Conservation (phyloP, 495 filamentous ascomycete genomes). For the Umbilicaria muhlenbergii region DNA sequence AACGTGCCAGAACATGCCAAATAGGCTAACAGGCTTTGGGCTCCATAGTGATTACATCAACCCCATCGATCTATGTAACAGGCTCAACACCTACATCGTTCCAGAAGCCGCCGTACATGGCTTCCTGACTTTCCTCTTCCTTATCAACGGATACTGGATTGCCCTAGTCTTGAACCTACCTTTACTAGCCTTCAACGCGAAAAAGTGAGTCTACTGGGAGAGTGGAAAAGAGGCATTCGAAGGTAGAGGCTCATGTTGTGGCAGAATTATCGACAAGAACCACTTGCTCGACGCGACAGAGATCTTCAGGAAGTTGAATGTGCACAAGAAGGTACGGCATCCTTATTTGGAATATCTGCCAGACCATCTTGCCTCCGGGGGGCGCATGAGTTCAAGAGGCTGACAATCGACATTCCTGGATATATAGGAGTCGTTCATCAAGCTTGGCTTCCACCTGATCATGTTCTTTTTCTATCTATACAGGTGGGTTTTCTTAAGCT, state of each 20-base stretch:
- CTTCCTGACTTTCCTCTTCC: conserved; percentile 84
- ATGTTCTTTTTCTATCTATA: conserved; percentile 99
- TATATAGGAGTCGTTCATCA: conserved; percentile 89
- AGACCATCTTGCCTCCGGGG: background rate
- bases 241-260: conserved; percentile 11
- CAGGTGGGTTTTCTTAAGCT: conserved; percentile 22
- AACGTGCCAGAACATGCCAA: too few relatives aligned
- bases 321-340: conserved; percentile 83
- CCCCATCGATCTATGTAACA: conserved; percentile 99
- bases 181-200: conserved; percentile 82
- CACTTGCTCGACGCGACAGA: conserved; percentile 96
- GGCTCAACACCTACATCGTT: conserved; percentile 98
- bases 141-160: conserved; percentile 98
- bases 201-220: conserved; percentile 57
- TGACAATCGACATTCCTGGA: background rate
- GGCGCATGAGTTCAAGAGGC: conserved; percentile 4
- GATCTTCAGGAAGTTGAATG: conserved; percentile 97
- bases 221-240: background rate
- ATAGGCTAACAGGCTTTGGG: too few relatives aligned
- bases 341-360: background rate
- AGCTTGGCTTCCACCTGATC: conserved; percentile 95
- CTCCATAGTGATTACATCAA: conserved; percentile 90
- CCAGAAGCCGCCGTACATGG: conserved; percentile 96
- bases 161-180: conserved; percentile 85
- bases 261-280: conserved; percentile 88